Base-by-base conservation (phyloP, 164 flowering plant species). In the Houttuynia cordata region DNA sequence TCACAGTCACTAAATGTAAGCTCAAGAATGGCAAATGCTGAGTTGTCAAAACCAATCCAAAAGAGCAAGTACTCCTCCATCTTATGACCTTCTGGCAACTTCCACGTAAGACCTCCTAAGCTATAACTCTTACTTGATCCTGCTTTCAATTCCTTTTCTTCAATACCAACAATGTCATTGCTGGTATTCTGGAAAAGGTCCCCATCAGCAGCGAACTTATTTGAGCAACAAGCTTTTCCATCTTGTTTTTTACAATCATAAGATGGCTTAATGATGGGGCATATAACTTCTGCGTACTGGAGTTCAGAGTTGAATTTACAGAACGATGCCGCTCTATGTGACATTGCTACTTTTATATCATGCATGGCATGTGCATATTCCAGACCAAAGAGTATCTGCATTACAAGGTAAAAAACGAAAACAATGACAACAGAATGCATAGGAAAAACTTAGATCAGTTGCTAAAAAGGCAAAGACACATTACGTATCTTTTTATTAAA, bases 91-190 rank as follows among this genome's bases (percentile, higher is more conserved):
- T 67, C 68, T 0, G 88, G 81, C 61, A 90, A 24, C 24, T 65
- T 68, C 99, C 97, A 93, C 14, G 61, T 72, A 79, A 93, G 78
- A 57, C 97, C 99, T 63, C 97, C 95, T 61, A 85, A 75, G 62
- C 68, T 75, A 60, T 79, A 80, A 51, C 68, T 71, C 34, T 40
- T 65, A 41, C 62, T 62, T 70, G 66, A 53, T 53, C 56, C 58
- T 3, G 51, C 30, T 14, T 64, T 54, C 8, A 51, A 54, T 22
- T 39, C 37, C 17, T 55, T 70, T 50, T 25, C 20, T 57, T 24
- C n/a, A n/a, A n/a, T n/a, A n/a, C n/a, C n/a, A n/a, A n/a, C n/a
- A 12, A 23, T 37, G 34, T 10, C 54, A 49, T 15, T 42, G 24
- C 54, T 39, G 18, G 56, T 23, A 63, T 8, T 41, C n/a, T 56